Conservation (phyloP, 305 asterid species). For the Solanum hybrid region DNA sequence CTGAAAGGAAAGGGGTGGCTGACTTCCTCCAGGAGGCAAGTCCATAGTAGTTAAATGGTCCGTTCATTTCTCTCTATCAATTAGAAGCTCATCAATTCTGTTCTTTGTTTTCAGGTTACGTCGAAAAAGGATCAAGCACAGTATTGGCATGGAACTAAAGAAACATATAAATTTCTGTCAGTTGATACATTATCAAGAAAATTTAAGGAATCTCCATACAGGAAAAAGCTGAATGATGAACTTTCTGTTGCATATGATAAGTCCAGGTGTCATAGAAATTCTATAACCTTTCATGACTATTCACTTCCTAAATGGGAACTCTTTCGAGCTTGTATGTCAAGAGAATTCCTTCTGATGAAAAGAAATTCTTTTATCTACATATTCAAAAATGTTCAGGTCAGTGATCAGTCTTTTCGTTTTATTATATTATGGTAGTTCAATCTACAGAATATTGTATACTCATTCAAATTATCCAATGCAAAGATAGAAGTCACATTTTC, state of each 20-base stretch:
- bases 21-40: constrained; percentile 55
- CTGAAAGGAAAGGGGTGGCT: constrained; percentile 52
- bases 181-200: constrained; percentile 40
- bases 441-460: background rate
- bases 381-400: constrained; percentile 60
- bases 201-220: constrained; percentile 33
- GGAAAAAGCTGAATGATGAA: constrained; percentile 29
- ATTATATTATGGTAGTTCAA: background rate
- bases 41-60: background rate
- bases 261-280: constrained; percentile 36
- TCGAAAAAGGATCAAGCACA: constrained; percentile 74
- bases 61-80: background rate
- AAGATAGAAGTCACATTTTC: background rate
- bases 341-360: constrained; percentile 71
- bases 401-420: background rate
- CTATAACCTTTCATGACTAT: constrained; percentile 33
- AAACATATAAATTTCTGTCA: constrained; percentile 37
- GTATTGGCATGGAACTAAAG: constrained; percentile 42
- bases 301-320: constrained; percentile 67
- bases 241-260: constrained; percentile 42
- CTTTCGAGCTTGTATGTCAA: constrained; percentile 58
- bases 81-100: background rate
- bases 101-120: constrained; percentile 40
- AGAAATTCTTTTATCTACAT: constrained; percentile 52
- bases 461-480: background rate